Evolutionary conservation across 352 stramenopile genomes (phyloP), one percentile per base, ranked within the genome.

Genomic region (Globisporangium takayamanum): DNA sequence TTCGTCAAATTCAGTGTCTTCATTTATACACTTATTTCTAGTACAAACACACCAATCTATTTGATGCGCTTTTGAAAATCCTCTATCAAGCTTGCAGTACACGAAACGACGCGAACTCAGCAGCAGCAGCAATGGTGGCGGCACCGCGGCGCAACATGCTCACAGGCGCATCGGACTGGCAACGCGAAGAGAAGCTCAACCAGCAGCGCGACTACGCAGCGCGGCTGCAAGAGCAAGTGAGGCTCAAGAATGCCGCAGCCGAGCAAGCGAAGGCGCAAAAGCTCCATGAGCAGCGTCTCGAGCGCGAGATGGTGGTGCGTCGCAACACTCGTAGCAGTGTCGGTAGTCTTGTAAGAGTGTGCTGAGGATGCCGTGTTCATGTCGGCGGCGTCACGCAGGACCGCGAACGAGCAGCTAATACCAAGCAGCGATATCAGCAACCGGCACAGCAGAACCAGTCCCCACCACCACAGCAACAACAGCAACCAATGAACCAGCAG

Each of bases 121-220:
- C 20, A 16, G 11, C 7, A 20, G 22, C 50, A 18, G 12, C 28
- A 50, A 46, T n/a, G 16, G 59, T 56, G 52, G 59, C 59, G 50
- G 47, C 59, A 48, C 50, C 50, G 14, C 63, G 76, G 14, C 67
- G 74, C 60, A 77, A 60, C 46, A 61, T 73, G 48, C 63, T 88
- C 36, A 72, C 70, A 5, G 71, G 74, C 10, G 62, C 70, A 41
- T 69, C 63, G 26, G 60, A 69, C 6, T 76, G 61, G 63, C 74
- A 86, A 69, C 74, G 76, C 20, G 73, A 89, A 60, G 68, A 80
- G 55, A 74, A 67, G 20, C 54, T 64, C 26, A 74, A 61, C 39
- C 76, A 86, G 53, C 79, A 89, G 58, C 64, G 76, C 25, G 75
- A 83, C 64, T 89, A 89, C 50, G 79, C 79, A 20, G 79, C 76